Conservation (phyloP, 208 protist species). For the Histomonas meleagridis region DNA sequence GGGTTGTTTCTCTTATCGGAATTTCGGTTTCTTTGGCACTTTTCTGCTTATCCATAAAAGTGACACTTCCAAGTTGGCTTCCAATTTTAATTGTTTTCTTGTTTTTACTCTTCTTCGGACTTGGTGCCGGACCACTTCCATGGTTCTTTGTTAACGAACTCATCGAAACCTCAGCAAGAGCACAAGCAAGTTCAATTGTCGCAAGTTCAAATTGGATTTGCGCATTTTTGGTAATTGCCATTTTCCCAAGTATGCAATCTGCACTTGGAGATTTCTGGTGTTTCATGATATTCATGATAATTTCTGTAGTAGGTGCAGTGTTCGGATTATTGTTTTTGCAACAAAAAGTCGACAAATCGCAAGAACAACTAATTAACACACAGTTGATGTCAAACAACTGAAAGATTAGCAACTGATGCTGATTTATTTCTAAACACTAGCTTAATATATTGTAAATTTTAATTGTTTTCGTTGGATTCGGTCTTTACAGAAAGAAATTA, state of each 20-base stretch:
- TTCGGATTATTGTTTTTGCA: neutral
- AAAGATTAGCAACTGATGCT: too few relatives aligned
- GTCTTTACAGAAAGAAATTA: too few relatives aligned
- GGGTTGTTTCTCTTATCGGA: neutral
- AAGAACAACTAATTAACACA: too few relatives aligned
- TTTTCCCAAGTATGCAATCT: neutral
- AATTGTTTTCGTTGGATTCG: too few relatives aligned
- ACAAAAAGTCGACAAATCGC: too few relatives aligned
- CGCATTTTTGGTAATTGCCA: conserved; percentile 2
- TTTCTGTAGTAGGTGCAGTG: neutral
- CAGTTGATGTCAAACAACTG: too few relatives aligned
- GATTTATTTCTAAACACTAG: too few relatives aligned
- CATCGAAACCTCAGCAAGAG: neutral
- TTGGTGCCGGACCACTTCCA: conserved; percentile 34
- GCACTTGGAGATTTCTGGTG: neutral
- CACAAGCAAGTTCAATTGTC: neutral
- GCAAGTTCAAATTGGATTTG: conserved; percentile 30
- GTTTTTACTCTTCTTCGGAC: neutral
- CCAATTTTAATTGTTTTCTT: neutral
- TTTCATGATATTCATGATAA: neutral
- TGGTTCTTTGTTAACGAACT: conserved; percentile 36
- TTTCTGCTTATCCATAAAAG: neutral
- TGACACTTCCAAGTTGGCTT: neutral
- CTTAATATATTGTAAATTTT: too few relatives aligned
- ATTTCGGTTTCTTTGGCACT: neutral